These are phyloP conservation scores for Lactarius hatsudake DNA, from an alignment of 768 basidiomycete genomes.

Conservation along the genomic window DNA sequence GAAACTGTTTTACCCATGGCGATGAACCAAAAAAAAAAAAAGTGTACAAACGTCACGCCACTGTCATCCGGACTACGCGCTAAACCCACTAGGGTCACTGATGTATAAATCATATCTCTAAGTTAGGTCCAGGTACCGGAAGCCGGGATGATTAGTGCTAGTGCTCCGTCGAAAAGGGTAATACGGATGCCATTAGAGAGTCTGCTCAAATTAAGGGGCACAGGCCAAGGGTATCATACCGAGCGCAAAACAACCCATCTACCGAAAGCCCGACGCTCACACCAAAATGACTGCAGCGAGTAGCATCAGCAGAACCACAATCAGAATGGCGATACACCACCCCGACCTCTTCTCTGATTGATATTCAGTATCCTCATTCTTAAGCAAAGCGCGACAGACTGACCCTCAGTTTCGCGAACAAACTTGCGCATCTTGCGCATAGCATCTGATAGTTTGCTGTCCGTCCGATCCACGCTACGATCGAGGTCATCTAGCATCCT, in stretches of 20 bases:
- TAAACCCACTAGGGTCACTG: background rate
- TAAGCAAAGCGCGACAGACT: slow-evolving; percentile 23
- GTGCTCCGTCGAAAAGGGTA: background rate
- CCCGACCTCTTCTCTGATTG: slow-evolving; percentile 75
- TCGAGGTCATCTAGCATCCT: slow-evolving; percentile 91
- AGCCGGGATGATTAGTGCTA: background rate
- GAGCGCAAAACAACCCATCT: background rate
- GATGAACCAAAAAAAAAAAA: background rate
- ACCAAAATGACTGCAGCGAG: slow-evolving; percentile 78
- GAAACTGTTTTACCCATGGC: background rate
- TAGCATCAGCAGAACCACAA: slow-evolving; percentile 72
- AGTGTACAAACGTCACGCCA: background rate
- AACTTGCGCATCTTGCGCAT: slow-evolving; percentile 76
- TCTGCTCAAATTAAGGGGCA: background rate
- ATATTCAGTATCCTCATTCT: background rate
- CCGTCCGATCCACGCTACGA: slow-evolving; percentile 72
- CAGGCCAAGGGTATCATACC: background rate
- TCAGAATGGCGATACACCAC: slow-evolving; percentile 86
- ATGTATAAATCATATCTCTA: background rate
- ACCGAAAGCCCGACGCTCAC: slow-evolving; percentile 35
- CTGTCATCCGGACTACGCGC: background rate
- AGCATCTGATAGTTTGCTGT: slow-evolving; percentile 60
- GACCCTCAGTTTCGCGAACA: slow-evolving; percentile 80
- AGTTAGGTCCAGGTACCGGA: background rate
- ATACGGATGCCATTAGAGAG: background rate